Evolutionary conservation across 495 filamentous ascomycete genomes (phyloP).

Genomic region (Rostrohypoxylon terebratum): DNA sequence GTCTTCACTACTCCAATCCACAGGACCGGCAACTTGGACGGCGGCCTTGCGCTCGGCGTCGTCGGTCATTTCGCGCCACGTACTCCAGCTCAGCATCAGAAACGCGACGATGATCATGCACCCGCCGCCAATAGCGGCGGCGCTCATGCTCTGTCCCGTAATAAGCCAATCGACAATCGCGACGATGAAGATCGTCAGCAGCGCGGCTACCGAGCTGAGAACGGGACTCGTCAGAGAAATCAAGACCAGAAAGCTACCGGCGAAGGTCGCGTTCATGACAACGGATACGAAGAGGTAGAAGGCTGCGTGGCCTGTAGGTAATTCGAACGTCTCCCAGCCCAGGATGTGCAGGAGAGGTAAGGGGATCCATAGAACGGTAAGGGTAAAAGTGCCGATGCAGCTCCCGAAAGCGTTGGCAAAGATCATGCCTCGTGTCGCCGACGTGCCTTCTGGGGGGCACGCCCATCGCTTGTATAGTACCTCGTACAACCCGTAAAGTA

Average conservation of each 20-base stretch:
- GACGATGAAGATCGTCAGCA: slow-evolving; percentile 96
- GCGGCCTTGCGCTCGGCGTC: slow-evolving; percentile 63
- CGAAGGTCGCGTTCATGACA: slow-evolving; percentile 86
- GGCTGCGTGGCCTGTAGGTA: slow-evolving; percentile 79
- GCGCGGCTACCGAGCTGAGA: slow-evolving; percentile 86
- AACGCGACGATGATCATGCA: slow-evolving; percentile 89
- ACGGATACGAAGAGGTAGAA: slow-evolving; percentile 84
- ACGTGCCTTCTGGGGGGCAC: slow-evolving; percentile 90
- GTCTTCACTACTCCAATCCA: slow-evolving; percentile 47
- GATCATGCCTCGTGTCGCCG: slow-evolving; percentile 82
- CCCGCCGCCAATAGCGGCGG: slow-evolving; percentile 83
- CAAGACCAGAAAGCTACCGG: slow-evolving; percentile 91
- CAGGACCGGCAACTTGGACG: slow-evolving; percentile 18
- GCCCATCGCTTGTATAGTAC: slow-evolving; percentile 93
- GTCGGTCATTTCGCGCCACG: slow-evolving; percentile 90
- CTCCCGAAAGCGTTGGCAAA: slow-evolving; percentile 94
- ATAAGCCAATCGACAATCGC: slow-evolving; percentile 89
- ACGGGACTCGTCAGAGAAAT: slow-evolving; percentile 94
- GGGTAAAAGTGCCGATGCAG: slow-evolving; percentile 84
- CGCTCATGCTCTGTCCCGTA: slow-evolving; percentile 77
- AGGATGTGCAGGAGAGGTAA: slow-evolving; percentile 82
- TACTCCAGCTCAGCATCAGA: slow-evolving; percentile 85
- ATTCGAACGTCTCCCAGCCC: slow-evolving; percentile 83
- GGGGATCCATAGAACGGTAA: slow-evolving; percentile 91
- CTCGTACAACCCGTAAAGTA: slow-evolving; percentile 97